Conservation (phyloP, 768 basidiomycete species). For the Rhizopogon vesiculosus region DNA sequence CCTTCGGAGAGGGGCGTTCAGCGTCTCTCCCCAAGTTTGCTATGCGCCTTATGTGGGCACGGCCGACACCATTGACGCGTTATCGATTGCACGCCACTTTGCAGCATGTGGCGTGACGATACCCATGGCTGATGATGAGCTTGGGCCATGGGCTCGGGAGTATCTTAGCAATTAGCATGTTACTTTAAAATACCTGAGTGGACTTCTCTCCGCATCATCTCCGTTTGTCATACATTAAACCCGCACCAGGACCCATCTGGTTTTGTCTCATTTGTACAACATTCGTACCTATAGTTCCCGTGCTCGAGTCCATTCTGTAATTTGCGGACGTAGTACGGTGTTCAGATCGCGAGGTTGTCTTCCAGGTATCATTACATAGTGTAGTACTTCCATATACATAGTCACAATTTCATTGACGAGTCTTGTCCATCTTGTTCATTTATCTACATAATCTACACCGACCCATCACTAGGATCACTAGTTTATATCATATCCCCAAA, state of each 20-base stretch:
- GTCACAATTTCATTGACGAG: not conserved
- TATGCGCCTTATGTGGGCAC: slow-evolving; percentile 28
- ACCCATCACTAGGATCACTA: too few species aligned
- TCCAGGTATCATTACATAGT: not conserved
- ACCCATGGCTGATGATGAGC: slow-evolving; percentile 28
- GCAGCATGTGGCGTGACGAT: slow-evolving; percentile 36
- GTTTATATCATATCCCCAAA: too few species aligned
- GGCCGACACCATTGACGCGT: slow-evolving; percentile 24
- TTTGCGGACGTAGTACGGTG: slow-evolving; percentile 15
- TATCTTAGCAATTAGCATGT: slow-evolving; percentile 18
- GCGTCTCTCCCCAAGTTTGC: slow-evolving; percentile 27
- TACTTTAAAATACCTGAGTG: not conserved
- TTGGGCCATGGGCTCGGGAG: slow-evolving; percentile 35
- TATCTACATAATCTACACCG: not conserved
- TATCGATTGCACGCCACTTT: slow-evolving; percentile 36
- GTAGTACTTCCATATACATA: not conserved
- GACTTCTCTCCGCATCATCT: not conserved
- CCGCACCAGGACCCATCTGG: slow-evolving; percentile 18
- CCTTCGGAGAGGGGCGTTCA: slow-evolving; percentile 29
- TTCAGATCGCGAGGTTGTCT: slow-evolving; percentile 7
- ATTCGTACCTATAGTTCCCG: slow-evolving; percentile 10
- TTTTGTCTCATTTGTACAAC: slow-evolving; percentile 14
- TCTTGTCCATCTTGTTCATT: not conserved
- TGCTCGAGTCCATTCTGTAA: slow-evolving; percentile 3
- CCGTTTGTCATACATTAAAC: slow-evolving; percentile 3